phyloP scores from a whole-genome alignment of 352 stramenopile species.

The Elongisporangium senticosum region DNA sequence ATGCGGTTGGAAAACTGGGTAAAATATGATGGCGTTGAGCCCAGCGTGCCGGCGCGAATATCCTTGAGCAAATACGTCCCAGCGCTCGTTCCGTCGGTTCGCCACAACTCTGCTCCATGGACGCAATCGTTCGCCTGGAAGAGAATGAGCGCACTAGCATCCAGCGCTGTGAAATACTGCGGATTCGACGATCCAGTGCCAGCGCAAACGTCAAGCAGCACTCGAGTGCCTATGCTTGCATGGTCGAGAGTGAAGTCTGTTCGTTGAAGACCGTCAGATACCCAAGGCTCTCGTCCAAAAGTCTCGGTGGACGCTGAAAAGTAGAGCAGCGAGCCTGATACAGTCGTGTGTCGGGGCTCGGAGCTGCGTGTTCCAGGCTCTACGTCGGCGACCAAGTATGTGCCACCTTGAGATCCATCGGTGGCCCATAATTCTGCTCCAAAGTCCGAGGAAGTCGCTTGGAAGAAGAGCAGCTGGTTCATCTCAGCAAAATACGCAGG shows the following conservation, averaged over 20 bases:
- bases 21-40: slow-evolving; percentile 51
- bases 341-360: slow-evolving; percentile 28
- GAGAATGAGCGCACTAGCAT: slow-evolving; percentile 24
- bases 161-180: slow-evolving; percentile 32
- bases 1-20: slow-evolving; percentile 32
- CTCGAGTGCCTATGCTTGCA: slow-evolving; percentile 17
- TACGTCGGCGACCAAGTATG: slow-evolving; percentile 50
- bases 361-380: slow-evolving; percentile 36
- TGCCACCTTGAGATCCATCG: slow-evolving; percentile 51
- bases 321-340: slow-evolving; percentile 28
- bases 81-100: slow-evolving; percentile 38
- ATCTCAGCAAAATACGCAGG: slow-evolving; percentile 40
- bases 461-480: slow-evolving; percentile 53
- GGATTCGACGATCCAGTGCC: slow-evolving; percentile 46
- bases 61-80: slow-evolving; percentile 62
- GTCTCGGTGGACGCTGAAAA: slow-evolving; percentile 42
- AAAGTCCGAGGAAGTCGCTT: slow-evolving; percentile 38
- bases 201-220: slow-evolving; percentile 60
- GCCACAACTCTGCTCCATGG: slow-evolving; percentile 80
- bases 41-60: slow-evolving; percentile 31
- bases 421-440: slow-evolving; percentile 75
- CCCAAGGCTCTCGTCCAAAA: slow-evolving; percentile 54
- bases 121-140: slow-evolving; percentile 85
- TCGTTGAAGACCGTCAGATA: slow-evolving; percentile 35
- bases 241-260: slow-evolving; percentile 24